Percentiles rank a stretch among this genome's conserved stretches.
These are phyloP conservation scores for Tricholoma furcatifolium DNA, from an alignment of 768 basidiomycete genomes.

Conservation along the genomic window DNA sequence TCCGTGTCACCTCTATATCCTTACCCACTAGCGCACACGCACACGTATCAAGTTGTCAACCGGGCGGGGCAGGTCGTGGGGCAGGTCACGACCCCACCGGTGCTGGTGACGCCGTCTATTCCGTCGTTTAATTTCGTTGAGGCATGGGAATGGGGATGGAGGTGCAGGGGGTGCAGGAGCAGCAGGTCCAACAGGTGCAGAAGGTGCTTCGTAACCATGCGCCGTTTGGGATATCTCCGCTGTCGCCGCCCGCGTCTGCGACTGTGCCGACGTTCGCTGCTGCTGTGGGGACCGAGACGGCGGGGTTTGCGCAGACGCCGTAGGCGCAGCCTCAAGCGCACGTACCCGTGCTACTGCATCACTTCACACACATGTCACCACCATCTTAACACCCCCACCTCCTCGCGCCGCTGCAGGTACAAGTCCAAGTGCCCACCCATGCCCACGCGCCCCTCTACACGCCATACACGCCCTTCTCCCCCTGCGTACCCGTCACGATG, in stretches of 20 bases:
- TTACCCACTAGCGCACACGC: constrained; percentile 22
- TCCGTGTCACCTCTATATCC: constrained; percentile 36
- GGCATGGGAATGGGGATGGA: too few species aligned
- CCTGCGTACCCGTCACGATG: constrained; percentile 56
- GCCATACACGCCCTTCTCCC: constrained; percentile 50
- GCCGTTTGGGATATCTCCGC: too few species aligned
- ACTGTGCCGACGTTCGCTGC: too few species aligned
- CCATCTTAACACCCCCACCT: neutral
- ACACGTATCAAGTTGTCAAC: constrained; percentile 30
- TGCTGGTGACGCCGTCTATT: constrained; percentile 96
- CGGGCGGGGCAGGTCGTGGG: constrained; percentile 12
- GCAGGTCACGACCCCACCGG: constrained; percentile 68
- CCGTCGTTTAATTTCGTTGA: constrained; percentile 84
- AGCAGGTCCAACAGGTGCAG: too few species aligned
- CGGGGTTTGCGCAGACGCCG: too few species aligned
- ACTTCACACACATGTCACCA: neutral
- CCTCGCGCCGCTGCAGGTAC: neutral
- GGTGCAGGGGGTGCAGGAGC: too few species aligned
- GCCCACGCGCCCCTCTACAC: constrained; percentile 6
- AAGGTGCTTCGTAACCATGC: too few species aligned
- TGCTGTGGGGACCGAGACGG: too few species aligned
- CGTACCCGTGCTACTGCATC: too few species aligned
- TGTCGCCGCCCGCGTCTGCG: too few species aligned
- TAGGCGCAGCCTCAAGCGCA: neutral
- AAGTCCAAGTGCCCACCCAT: neutral